Conservation (phyloP, 768 basidiomycete genomes). For the Chalciporus piperatus region DNA sequence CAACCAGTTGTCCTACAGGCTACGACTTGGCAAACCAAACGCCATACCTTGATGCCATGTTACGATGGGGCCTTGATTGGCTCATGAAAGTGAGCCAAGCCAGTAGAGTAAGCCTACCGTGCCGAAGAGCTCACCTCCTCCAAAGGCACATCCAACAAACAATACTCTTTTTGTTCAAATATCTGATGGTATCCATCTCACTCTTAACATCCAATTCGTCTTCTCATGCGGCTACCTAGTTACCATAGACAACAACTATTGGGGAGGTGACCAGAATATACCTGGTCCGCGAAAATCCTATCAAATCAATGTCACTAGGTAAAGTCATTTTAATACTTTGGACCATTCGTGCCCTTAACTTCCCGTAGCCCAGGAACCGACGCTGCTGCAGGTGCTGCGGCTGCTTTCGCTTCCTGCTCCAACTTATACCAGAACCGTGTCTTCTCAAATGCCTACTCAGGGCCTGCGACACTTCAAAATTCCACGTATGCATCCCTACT, state of each 20-base stretch:
- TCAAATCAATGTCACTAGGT: constrained; percentile 70
- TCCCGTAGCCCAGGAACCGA: constrained; percentile 75
- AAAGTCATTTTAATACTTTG: not conserved
- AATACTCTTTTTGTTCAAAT: constrained; percentile 77
- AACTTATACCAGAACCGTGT: constrained; percentile 67
- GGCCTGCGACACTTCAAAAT: constrained; percentile 69
- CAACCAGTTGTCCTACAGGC: constrained; percentile 37
- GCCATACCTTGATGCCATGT: constrained; percentile 84
- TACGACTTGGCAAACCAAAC: constrained; percentile 88
- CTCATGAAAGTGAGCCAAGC: constrained; percentile 69
- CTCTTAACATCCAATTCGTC: not conserved
- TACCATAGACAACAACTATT: constrained; percentile 71
- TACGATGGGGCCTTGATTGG: constrained; percentile 92
- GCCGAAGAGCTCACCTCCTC: not conserved
- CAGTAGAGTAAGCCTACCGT: not conserved
- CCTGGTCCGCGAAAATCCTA: constrained; percentile 73
- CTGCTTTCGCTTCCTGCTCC: constrained; percentile 86
- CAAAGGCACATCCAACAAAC: constrained; percentile 74
- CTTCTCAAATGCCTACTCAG: constrained; percentile 52
- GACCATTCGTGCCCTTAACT: not conserved
- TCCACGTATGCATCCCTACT: constrained; percentile 68
- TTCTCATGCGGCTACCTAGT: constrained; percentile 34
- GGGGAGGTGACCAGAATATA: constrained; percentile 83
- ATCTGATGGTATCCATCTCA: constrained; percentile 48
- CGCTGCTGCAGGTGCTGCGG: constrained; percentile 77